Conservation (phyloP, 2,329 filamentous ascomycete species). For the Calonectria naviculata region DNA sequence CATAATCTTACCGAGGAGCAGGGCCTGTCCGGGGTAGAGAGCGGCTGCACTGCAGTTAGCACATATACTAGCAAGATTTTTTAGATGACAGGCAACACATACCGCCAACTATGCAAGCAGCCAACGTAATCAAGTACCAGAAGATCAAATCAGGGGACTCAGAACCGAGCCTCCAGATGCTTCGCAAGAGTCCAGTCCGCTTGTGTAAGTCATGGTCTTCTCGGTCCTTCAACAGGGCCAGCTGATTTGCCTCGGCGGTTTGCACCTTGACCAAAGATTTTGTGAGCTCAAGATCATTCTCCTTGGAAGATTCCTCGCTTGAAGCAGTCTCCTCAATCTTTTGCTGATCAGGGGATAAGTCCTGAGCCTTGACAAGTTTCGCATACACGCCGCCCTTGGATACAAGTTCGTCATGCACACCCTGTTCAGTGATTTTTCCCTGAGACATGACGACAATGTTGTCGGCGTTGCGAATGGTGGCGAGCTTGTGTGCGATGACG, state of each 20-base stretch:
- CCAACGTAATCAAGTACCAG: constrained; percentile 8
- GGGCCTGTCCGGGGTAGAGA: constrained; percentile 52
- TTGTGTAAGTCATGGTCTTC: constrained; percentile 22
- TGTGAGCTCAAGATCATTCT: background rate
- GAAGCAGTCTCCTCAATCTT: background rate
- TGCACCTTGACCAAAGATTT: constrained; percentile 53
- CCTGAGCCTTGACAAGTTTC: constrained; percentile 56
- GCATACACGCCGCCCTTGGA: constrained; percentile 58
- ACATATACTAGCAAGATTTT: background rate
- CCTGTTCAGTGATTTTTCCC: constrained; percentile 68
- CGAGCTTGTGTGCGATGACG: constrained; percentile 70
- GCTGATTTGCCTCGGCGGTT: constrained; percentile 50
- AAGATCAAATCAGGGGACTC: constrained; percentile 8
- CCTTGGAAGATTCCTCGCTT: background rate
- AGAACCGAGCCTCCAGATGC: background rate
- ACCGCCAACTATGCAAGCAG: background rate
- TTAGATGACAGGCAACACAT: background rate
- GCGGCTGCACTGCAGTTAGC: constrained; percentile 33
- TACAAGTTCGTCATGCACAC: constrained; percentile 63
- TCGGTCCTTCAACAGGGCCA: constrained; percentile 48
- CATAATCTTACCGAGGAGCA: constrained; percentile 52
- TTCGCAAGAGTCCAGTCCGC: constrained; percentile 8
- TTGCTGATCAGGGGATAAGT: constrained; percentile 33
- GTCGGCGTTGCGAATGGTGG: constrained; percentile 69
- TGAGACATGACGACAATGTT: constrained; percentile 71